phyloP scores from a whole-genome alignment of 2,329 filamentous ascomycete genomes.

The Leptodontidium sp. region DNA sequence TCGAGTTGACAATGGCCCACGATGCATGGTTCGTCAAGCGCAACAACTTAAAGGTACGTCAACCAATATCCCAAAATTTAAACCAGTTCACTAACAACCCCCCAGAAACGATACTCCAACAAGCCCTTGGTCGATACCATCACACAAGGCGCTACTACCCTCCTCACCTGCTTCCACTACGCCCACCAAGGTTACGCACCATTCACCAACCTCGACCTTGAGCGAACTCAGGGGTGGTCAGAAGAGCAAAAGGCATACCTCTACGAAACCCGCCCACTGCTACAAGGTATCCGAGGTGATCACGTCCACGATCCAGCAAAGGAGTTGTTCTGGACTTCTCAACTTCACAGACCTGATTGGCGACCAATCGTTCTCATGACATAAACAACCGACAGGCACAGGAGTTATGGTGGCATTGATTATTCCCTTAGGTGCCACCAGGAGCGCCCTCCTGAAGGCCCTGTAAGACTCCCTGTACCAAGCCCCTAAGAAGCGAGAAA shows the following conservation, averaged over 20 bases:
- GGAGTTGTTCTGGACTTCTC: constrained; percentile 32
- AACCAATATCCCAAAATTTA: background rate
- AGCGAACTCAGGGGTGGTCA: constrained; percentile 23
- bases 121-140: constrained; percentile 29
- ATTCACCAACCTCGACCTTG: constrained; percentile 24
- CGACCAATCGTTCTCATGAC: constrained; percentile 24
- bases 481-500: too few relatives aligned
- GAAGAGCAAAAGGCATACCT: constrained; percentile 22
- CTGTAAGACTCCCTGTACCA: too few relatives aligned
- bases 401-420: background rate
- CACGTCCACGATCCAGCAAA: constrained; percentile 25
- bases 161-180: constrained; percentile 32
- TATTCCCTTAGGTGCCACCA: background rate
- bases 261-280: constrained; percentile 12
- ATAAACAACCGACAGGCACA: background rate
- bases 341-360: constrained; percentile 25
- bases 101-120: constrained; percentile 30
- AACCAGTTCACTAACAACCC: background rate
- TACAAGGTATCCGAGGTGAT: constrained; percentile 21
- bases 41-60: constrained; percentile 29
- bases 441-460: too few relatives aligned
- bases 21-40: constrained; percentile 30
- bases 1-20: constrained; percentile 32
- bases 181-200: constrained; percentile 31
- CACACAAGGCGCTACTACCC: constrained; percentile 29